Evolutionary conservation across 176 grass and related monocot genomes (phyloP).

Genomic region (Avena atlantica): DNA sequence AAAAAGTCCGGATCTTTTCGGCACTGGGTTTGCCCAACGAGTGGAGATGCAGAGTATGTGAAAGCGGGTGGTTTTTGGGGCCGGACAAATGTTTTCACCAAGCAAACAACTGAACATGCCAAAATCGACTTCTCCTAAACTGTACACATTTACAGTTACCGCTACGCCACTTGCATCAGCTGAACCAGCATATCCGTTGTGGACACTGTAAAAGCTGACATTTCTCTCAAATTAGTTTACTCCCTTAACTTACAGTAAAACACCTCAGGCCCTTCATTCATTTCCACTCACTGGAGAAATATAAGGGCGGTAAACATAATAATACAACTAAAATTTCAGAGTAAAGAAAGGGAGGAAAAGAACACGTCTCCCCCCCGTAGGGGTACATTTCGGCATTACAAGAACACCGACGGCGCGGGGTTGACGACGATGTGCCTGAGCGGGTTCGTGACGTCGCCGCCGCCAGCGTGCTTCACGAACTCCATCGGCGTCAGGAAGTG

Average conservation of each 20-base stretch:
- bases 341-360: not conserved
- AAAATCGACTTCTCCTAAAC: not conserved
- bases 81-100: not conserved
- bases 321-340: constrained; percentile 35
- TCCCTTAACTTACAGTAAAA: constrained; percentile 44
- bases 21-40: too few relatives aligned
- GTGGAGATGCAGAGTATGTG: not conserved
- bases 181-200: constrained; percentile 30
- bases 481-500: constrained; percentile 85
- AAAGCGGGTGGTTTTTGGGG: not conserved
- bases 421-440: constrained; percentile 82
- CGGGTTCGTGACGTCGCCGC: constrained; percentile 78
- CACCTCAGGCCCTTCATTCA: constrained; percentile 39
- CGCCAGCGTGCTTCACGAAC: constrained; percentile 91
- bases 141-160: not conserved
- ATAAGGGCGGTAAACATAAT: constrained; percentile 39
- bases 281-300: constrained; percentile 10
- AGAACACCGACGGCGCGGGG: constrained; percentile 53
- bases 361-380: not conserved
- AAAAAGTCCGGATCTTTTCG: too few relatives aligned
- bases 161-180: not conserved
- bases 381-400: constrained; percentile 44
- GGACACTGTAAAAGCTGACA: constrained; percentile 35
- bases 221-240: constrained; percentile 12
- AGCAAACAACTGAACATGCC: not conserved